phyloP scores from a whole-genome alignment of 768 basidiomycete genomes.

The Kwoniella sp. region DNA sequence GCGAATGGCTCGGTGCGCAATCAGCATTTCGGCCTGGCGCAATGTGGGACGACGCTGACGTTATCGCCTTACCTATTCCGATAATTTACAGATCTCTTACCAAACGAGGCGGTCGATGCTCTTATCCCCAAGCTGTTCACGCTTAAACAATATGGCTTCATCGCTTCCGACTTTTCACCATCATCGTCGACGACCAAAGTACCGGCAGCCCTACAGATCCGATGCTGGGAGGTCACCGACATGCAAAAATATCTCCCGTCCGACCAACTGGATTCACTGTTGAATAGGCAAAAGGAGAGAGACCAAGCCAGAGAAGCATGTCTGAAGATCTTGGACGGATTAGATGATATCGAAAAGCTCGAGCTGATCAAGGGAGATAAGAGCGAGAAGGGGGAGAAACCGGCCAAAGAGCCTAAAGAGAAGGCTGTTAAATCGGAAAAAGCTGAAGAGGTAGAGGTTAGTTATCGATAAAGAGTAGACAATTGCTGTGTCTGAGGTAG shows the following conservation, averaged over 20 bases:
- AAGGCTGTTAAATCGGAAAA: conserved; percentile 7
- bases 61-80: background rate
- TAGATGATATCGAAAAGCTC: conserved; percentile 43
- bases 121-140: conserved; percentile 40
- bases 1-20: conserved; percentile 6
- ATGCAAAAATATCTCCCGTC: conserved; percentile 26
- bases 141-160: conserved; percentile 38
- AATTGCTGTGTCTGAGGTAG: background rate
- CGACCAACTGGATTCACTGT: conserved; percentile 21
- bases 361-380: conserved; percentile 46
- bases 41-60: conserved; percentile 5
- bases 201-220: conserved; percentile 40
- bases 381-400: conserved; percentile 22
- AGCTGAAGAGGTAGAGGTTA: conserved; percentile 8
- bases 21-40: too few relatives aligned
- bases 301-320: conserved; percentile 32
- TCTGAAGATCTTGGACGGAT: conserved; percentile 27
- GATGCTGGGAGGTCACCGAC: conserved; percentile 45
- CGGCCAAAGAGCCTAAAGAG: conserved; percentile 9
- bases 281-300: conserved; percentile 24
- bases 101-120: conserved; percentile 18
- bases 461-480: background rate
- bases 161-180: conserved; percentile 34
- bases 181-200: conserved; percentile 30
- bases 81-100: conserved; percentile 28